Conservation (phyloP, 2,329 filamentous ascomycete genomes). For the Sclerotinia nivalis region DNA sequence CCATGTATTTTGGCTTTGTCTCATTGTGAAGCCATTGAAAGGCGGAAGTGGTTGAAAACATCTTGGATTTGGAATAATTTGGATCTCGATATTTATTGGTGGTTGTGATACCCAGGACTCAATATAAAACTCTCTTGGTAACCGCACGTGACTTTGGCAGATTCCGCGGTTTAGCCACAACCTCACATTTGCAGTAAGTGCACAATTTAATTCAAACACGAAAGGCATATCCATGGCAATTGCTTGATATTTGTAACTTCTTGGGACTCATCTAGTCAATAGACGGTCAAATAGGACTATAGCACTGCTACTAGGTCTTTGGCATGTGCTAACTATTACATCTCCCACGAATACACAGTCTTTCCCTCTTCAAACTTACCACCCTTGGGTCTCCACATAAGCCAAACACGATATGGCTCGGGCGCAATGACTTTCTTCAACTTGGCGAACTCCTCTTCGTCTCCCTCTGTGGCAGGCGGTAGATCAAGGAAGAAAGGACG, state of each 20-base stretch:
- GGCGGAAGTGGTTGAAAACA: conserved; percentile 15
- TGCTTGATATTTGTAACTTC: not conserved
- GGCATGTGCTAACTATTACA: not conserved
- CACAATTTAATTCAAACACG: not conserved
- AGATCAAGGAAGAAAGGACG: not conserved
- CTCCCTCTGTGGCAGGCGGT: not conserved
- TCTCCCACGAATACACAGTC: conserved; percentile 1
- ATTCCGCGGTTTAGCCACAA: conserved; percentile 9
- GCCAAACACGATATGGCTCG: conserved; percentile 1
- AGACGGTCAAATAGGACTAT: not conserved
- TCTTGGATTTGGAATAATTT: not conserved
- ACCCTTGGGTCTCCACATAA: conserved; percentile 9
- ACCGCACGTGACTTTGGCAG: not conserved
- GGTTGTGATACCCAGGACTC: not conserved
- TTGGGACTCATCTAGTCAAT: too few species aligned
- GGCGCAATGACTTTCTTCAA: not conserved
- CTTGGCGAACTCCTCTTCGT: not conserved
- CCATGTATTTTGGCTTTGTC: conserved; percentile 11
- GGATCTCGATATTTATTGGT: not conserved
- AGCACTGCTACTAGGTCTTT: not conserved
- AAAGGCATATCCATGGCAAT: not conserved
- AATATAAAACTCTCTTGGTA: not conserved
- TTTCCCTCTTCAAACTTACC: conserved; percentile 3
- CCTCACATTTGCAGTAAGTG: not conserved
- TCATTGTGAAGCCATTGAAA: conserved; percentile 20